Base-by-base conservation (phyloP, 441 rosid species). In the Bocquillonia castaneifolia region DNA sequence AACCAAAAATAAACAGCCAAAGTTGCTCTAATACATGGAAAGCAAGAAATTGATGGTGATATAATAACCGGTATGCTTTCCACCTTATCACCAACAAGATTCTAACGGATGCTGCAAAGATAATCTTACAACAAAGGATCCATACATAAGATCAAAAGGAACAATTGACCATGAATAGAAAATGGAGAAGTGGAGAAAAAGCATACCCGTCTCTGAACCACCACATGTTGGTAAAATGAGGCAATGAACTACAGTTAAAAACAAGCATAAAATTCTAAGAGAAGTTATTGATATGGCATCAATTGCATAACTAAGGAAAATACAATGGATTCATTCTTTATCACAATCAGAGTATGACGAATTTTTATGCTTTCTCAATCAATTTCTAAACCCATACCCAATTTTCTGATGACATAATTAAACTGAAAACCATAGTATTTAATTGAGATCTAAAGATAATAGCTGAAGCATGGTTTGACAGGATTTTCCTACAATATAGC, bases 171-270 rank as follows among this genome's bases (percentile, higher is more conserved):
- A 47, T 17, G 28, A 31, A 15, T 58, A 29, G 63, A 20, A 48
- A 1, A 65, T n/a, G 58, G 39, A 67, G 28, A 37, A 74, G 56
- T 9, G 10, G 72, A 67, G 64, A 61, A 75, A 69, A 78, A 72
- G 59, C 74, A 25, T 83, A 93, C 98, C 91, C 88, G 79, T 82
- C 96, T 86, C 77, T 91, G 97, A 77, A 91, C 98, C 74, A 91
- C 98, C 71, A 83, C 85, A 26, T 93, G 97, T 72, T 93, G 96
- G 77, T 88, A 93, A 68, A 93, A 91, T 13, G 98, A 88, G 64
- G 97, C 96, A 45, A 86, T 83, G 77, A 93, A 93, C 98, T 93
- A 84, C 85, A 88, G 55, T 72, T 47, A 64, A 64, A 78, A 67
- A 73, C 23, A 48, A 58, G 64, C 20, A 59, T 34, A 58, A 39